A percentile compares a stretch with the other conserved stretches of the same genome.
Evolutionary conservation across 495 filamentous ascomycete genomes (phyloP).

Genomic region (Amorphotheca resinae): DNA sequence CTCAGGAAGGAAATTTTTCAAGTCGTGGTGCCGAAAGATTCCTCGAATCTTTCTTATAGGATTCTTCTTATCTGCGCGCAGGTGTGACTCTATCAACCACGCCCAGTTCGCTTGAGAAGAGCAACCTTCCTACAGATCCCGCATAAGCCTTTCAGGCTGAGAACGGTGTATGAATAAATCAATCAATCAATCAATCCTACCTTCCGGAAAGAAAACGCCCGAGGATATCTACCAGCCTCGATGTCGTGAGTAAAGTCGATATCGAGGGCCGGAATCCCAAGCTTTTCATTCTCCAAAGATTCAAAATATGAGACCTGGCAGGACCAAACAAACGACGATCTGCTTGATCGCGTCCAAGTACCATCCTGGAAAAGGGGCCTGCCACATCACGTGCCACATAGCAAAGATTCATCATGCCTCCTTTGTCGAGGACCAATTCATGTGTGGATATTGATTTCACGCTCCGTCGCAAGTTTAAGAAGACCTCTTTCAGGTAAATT

Average conservation of each 20-base stretch:
- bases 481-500: conserved; percentile 53
- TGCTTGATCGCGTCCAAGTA: no score
- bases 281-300: not conserved
- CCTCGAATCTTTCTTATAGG: no score
- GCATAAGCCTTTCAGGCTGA: no score
- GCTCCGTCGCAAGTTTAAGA: conserved; percentile 69
- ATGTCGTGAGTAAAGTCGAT: no score
- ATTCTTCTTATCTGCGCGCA: not conserved
- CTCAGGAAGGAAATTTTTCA: not conserved
- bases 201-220: no score
- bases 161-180: no score
- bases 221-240: no score
- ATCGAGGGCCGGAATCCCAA: not conserved
- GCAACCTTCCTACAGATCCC: no score
- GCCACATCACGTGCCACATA: not conserved
- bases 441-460: conserved; percentile 72
- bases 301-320: not conserved
- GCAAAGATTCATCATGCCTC: conserved; percentile 3
- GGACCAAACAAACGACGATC: not conserved
- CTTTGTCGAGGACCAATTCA: conserved; percentile 28
- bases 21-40: not conserved
- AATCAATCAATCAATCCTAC: no score
- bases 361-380: not conserved
- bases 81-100: not conserved
- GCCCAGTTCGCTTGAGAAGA: no score